Conservation (phyloP, 495 filamentous ascomycete genomes). For the Astrothelium macrocarpum region DNA sequence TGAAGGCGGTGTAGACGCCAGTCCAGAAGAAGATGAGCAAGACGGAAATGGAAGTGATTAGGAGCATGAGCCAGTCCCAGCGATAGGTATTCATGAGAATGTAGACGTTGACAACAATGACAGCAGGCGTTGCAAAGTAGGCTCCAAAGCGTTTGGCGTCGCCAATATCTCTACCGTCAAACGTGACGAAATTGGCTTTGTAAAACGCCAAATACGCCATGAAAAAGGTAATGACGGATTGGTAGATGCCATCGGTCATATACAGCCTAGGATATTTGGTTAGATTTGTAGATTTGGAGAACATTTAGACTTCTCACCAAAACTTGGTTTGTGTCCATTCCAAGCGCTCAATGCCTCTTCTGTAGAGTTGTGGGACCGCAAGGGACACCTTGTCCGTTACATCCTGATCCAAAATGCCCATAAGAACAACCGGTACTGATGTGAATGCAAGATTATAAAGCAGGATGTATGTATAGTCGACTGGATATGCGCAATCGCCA, state of each 20-base stretch:
- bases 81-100: constrained; percentile 91
- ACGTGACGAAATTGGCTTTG: constrained; percentile 54
- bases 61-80: constrained; percentile 90
- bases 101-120: constrained; percentile 80
- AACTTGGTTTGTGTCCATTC: constrained; percentile 98
- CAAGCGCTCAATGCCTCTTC: constrained; percentile 87
- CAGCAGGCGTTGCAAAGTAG: constrained; percentile 68
- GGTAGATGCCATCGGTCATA: constrained; percentile 91
- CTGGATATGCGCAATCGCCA: constrained; percentile 91
- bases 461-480: constrained; percentile 95
- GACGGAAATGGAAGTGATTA: constrained; percentile 72
- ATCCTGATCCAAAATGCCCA: constrained; percentile 97
- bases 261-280: constrained; percentile 61
- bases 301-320: constrained; percentile 51
- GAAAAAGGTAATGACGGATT: constrained; percentile 87
- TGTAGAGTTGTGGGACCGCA: constrained; percentile 89
- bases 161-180: constrained; percentile 58
- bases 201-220: constrained; percentile 75
- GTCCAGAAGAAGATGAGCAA: constrained; percentile 95
- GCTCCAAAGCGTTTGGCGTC: constrained; percentile 76
- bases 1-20: constrained; percentile 71
- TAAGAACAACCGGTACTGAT: constrained; percentile 87
- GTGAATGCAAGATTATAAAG: constrained; percentile 96
- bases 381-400: constrained; percentile 89
- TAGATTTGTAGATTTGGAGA: not conserved